Base-by-base conservation (phyloP, 225 moss, liverwort and hornwort genomes). In the Neckera pumila region DNA sequence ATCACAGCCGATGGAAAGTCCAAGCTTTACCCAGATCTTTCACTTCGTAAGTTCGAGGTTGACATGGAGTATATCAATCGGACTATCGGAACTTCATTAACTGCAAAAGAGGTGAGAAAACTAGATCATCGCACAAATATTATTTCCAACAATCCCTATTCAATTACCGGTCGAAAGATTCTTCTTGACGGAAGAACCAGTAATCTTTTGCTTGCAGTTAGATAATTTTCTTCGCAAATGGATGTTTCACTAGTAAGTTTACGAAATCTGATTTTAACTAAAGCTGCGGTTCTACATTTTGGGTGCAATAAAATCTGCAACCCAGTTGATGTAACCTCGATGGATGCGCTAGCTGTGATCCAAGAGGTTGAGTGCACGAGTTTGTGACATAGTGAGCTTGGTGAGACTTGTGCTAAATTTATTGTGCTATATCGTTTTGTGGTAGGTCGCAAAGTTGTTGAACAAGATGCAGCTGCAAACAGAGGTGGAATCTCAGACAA, bases 391-490 rank as follows among this genome's bases (percentile, higher is more conserved):
- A 45, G 33, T 77, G 59, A 53, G n/a, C 66, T 59, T 53, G 30
- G 56, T 66, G 87, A 57, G 83, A 67, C 78, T 33, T 84, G 59
- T 72, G 38, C 72, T 71, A 30, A 51, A 21, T 43, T 54, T 22
- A 30, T 73, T 76, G 58, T 88, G 66, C 53, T 79, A 23, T 34
- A 20, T 51, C 73, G 47, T 51, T 89, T 34, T 85, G 51, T 86
- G 78, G 85, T 86, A 99, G 99, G 95, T 96, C 45, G 93, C 94
- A 79, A 88, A 87, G 70, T 87, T 92, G 90, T 91, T 99, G 82
- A 91, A 95, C 90, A 96, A 92, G 78, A 99, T 99, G 99, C 99
- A 99, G 90, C 89, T 99, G 83, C 92, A 93, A 88, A 89, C 99
- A 45, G 72, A 82, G 70, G 92, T 88, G 80, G 88, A 86, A 87